Conservation (phyloP, 495 filamentous ascomycete species). For the Lineolata rhizophorae region DNA sequence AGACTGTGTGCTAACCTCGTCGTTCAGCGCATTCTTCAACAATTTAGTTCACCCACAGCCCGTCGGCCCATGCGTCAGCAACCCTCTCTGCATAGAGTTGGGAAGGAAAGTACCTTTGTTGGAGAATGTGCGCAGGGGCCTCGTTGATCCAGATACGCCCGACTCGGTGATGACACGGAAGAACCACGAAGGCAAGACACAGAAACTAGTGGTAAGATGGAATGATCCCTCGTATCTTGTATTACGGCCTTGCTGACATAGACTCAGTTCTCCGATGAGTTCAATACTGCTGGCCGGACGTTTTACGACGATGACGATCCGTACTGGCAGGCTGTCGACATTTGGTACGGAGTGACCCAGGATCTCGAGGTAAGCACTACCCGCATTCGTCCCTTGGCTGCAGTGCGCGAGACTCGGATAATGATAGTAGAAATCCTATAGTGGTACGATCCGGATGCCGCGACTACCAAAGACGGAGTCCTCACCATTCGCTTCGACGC, state of each 20-base stretch:
- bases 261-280: slow-evolving; percentile 54
- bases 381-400: not conserved
- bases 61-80: no score
- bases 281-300: slow-evolving; percentile 44
- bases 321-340: slow-evolving; percentile 44
- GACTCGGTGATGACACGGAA: slow-evolving; percentile 32
- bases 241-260: not conserved
- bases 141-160: slow-evolving; percentile 58
- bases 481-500: slow-evolving; percentile 45
- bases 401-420: no score
- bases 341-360: slow-evolving; percentile 65
- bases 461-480: slow-evolving; percentile 42
- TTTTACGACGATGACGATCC: slow-evolving; percentile 60
- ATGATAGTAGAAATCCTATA: slow-evolving; percentile 12
- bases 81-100: slow-evolving; percentile 35
- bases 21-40: no score
- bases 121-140: slow-evolving; percentile 32
- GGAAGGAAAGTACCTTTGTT: slow-evolving; percentile 29
- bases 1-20: no score
- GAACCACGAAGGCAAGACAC: slow-evolving; percentile 32
- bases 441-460: slow-evolving; percentile 69
- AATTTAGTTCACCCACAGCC: no score
- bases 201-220: slow-evolving; percentile 43
- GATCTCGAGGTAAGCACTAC: slow-evolving; percentile 37
- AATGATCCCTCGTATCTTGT: not conserved